A percentile compares a stretch with the other conserved stretches of the same genome.
These are phyloP conservation scores for Euphrasia confusa DNA, from an alignment of 257 asterid genomes.

Conservation along the genomic window DNA sequence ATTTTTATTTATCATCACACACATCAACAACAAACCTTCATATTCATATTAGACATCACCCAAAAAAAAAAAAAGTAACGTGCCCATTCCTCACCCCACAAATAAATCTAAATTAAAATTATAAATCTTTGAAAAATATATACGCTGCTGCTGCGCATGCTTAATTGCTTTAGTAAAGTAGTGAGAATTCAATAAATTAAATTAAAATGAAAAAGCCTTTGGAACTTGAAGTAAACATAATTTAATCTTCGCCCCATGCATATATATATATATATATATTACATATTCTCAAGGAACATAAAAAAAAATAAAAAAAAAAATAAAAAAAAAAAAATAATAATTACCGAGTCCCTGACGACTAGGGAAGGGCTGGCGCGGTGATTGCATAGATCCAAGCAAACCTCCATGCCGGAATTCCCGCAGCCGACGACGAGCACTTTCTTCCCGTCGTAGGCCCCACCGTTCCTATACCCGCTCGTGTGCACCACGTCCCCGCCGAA, in stretches of 20 bases:
- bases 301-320: background rate
- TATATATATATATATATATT: conserved; percentile 12
- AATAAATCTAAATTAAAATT: too few relatives aligned
- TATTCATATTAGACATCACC: background rate
- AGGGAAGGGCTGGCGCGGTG: conserved; percentile 59
- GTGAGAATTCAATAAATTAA: too few relatives aligned
- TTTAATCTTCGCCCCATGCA: too few relatives aligned
- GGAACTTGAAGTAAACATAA: too few relatives aligned
- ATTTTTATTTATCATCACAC: background rate
- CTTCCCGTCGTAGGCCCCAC: conserved; percentile 44
- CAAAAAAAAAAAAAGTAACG: background rate
- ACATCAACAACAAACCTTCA: too few relatives aligned
- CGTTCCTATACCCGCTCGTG: conserved; percentile 62
- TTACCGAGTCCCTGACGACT: conserved; percentile 70
- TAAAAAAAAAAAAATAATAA: background rate
- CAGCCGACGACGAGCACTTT: conserved; percentile 79
- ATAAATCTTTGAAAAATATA: too few relatives aligned
- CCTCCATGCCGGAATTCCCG: conserved; percentile 97
- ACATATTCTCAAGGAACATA: too few relatives aligned
- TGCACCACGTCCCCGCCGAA: conserved; percentile 39
- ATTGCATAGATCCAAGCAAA: conserved; percentile 81
- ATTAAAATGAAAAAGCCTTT: too few relatives aligned
- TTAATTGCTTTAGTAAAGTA: too few relatives aligned
- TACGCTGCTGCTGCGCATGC: too few relatives aligned
- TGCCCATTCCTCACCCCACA: conserved; percentile 14